A percentile compares a stretch with the other conserved stretches of the same genome.
phyloP scores from a whole-genome alignment of 2,329 filamentous ascomycete species.

The Exophiala spinifera region DNA sequence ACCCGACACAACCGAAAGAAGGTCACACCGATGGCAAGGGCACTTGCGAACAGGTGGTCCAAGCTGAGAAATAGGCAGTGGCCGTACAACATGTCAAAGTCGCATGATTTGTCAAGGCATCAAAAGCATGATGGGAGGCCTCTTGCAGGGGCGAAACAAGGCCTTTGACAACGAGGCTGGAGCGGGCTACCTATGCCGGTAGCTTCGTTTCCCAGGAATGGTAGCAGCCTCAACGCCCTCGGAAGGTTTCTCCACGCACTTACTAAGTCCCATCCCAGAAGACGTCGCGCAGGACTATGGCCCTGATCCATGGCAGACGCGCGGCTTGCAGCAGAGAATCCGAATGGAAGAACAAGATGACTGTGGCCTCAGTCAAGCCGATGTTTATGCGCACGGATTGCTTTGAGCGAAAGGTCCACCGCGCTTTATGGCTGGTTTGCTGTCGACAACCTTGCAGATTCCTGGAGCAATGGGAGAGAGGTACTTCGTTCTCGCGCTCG shows the following conservation, averaged over 20 bases:
- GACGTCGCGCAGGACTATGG: constrained; percentile 5
- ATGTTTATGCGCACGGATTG: neutral
- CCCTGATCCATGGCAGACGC: neutral
- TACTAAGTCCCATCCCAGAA: neutral
- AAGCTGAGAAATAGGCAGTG: constrained; percentile 20
- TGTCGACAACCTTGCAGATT: neutral
- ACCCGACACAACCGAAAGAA: neutral
- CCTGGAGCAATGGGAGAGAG: neutral
- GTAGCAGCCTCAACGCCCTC: neutral
- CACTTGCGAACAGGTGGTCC: constrained; percentile 26
- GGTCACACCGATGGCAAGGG: constrained; percentile 13
- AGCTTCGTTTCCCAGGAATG: neutral
- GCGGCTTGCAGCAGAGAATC: neutral
- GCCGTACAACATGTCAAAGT: constrained; percentile 22
- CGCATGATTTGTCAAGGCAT: constrained; percentile 24
- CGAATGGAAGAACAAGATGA: neutral
- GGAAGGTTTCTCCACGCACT: constrained; percentile 9
- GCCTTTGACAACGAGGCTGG: constrained; percentile 7
- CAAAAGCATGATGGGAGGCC: constrained; percentile 1
- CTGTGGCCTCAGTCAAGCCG: neutral
- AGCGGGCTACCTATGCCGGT: neutral
- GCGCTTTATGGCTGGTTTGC: neutral
- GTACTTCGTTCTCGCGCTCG: neutral
- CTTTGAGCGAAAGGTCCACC: neutral
- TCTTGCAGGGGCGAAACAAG: neutral